Base-by-base conservation (phyloP, 2,329 filamentous ascomycete species). In the Xylaria sp. region DNA sequence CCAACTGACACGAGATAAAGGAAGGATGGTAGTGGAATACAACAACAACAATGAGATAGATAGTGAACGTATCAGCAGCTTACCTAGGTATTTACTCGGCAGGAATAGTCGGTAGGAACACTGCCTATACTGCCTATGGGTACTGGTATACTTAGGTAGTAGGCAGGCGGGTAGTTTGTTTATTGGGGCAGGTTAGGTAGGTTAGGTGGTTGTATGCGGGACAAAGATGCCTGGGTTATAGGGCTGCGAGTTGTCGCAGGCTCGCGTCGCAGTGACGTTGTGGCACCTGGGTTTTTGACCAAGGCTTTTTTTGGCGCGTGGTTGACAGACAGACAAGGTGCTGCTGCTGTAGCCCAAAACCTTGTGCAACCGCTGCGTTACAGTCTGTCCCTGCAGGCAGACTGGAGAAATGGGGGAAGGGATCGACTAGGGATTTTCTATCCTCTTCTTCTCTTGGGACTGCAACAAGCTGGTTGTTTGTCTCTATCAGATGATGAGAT, bases 201-300 rank as follows among this genome's bases (percentile, higher is more conserved):
- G 39, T 31, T 47, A 49, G 42, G 20, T 31, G 36, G 33, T 53
- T 25, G 38, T 63, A 63, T 60, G 58, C 63, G 57, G 31, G 60
- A 55, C 64, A 59, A 59, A 57, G 42, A 36, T 60, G 55, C 45
- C 22, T 63, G 59, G 60, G 67, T 38, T 64, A 61, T 66, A 68
- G 65, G 66, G 70, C 66, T 66, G 63, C 45, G 42, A 58, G 45
- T 62, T 65, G 66, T 67, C 53, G 68, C 60, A 68, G 68, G 58
- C 63, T 61, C 63, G 61, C 63, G 66, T 70, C 61, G 61, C 61
- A 65, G 63, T 49, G 59, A 67, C 53, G 65, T 49, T 65, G 70
- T 69, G 64, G 62, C 57, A 66, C 67, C 60, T 63, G 42, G n/a
- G 53, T 56, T 66, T 47, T 64, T 60, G 38, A 36, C 59, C 51